A percentile compares a stretch with the other conserved stretches of the same genome.
These are phyloP conservation scores for Calonectria pseudoturangicola DNA, from an alignment of 2,329 filamentous ascomycete species.

Conservation along the genomic window DNA sequence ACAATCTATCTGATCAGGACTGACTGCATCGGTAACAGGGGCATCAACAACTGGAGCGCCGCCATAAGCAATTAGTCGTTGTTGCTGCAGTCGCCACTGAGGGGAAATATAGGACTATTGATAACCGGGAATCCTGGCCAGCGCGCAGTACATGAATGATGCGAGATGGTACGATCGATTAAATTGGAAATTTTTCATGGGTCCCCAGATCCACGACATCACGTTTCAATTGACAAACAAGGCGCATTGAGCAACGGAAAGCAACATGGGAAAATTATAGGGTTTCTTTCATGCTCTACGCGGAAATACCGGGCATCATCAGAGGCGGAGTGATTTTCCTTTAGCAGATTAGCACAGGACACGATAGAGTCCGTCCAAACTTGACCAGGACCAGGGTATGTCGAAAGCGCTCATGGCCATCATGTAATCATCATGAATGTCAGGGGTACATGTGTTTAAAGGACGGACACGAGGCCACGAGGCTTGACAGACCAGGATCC, in stretches of 20 bases:
- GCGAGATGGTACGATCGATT: conserved; percentile 48
- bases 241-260: conserved; percentile 30
- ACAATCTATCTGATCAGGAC: background rate
- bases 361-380: conserved; percentile 33
- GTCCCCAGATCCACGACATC: conserved; percentile 49
- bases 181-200: conserved; percentile 49
- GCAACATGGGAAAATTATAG: conserved; percentile 4
- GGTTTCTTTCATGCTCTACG: background rate
- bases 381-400: conserved; percentile 40
- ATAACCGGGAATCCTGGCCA: conserved; percentile 39
- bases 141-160: conserved; percentile 36
- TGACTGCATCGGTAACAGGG: conserved; percentile 23
- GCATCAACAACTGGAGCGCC: conserved; percentile 15
- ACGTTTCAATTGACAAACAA: conserved; percentile 34
- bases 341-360: conserved; percentile 41
- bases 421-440: conserved; percentile 39
- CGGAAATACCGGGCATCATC: conserved; percentile 34
- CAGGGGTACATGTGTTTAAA: conserved; percentile 33
- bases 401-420: conserved; percentile 32
- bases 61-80: conserved; percentile 15
- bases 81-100: conserved; percentile 23
- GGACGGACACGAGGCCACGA: conserved; percentile 38
- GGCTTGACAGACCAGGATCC: conserved; percentile 38
- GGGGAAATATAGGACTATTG: conserved; percentile 41
- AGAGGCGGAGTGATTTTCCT: conserved; percentile 41